Base-by-base conservation (phyloP, 2,329 filamentous ascomycete species). In the Fusarium caatingaense region DNA sequence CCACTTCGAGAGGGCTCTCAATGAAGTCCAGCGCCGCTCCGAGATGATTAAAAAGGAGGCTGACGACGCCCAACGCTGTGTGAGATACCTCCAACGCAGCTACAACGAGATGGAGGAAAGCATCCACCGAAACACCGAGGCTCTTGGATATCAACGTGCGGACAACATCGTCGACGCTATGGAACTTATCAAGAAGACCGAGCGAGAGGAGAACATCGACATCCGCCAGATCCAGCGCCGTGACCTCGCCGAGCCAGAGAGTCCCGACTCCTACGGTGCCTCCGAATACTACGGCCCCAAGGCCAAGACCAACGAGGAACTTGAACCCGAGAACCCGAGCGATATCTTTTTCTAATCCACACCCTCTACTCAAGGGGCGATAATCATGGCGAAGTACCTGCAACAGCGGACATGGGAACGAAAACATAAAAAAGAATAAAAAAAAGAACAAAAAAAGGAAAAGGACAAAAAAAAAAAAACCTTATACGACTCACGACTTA, bases 341-440 rank as follows among this genome's bases (percentile, higher is more conserved):
- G 34, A 40, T 4, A 21, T 42, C n/a, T 60, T 64, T 23, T 64
- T 64, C 20, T 64, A 8, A 65, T 16, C 25, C 5, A 37, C n/a
- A n/a, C 8, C 15, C 11, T 11, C 9, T 28, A 15, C 21, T 5
- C 16, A 27, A 27, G 20, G 9, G 12, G 7, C 16, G 21, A 10
- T 13, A 2, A 15, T 10, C 11, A n/a, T 27, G 8, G 18, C 18
- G 10, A 37, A 37, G 34, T n/a, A 37, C 34, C 34, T 37, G 34
- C 34, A n/a, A 37, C 34, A 37, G 34, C 10, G 12, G 34, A 37
- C 6, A 12, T 12, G 34, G 34, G 18, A 37, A 11, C 34, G 34
- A 37, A 4, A 37, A 37, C 34, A n/a, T 11, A 30, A 30, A 9
- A 7, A 25, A 16, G 13, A 30, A 6, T n/a, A 18, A 12, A 20